phyloP scores from a whole-genome alignment of 2,329 filamentous ascomycete genomes.

The Aspergillus sp. region DNA sequence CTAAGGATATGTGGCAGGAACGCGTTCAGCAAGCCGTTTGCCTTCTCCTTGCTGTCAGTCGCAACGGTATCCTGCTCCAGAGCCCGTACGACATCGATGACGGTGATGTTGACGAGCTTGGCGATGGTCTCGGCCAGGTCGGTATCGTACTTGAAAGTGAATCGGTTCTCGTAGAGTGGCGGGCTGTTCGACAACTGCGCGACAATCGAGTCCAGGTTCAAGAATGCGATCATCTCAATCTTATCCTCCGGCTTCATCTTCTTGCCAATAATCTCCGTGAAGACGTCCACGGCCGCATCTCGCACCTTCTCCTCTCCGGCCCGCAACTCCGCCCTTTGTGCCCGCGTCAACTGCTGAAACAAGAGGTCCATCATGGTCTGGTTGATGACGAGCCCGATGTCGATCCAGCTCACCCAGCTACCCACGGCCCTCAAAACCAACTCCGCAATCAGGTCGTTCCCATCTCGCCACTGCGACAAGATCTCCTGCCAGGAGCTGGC shows the following conservation, averaged over 20 bases:
- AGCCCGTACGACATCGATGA: slow-evolving; percentile 78
- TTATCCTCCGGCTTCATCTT: slow-evolving; percentile 96
- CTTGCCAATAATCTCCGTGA: slow-evolving; percentile 93
- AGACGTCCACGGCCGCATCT: slow-evolving; percentile 84
- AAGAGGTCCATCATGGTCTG: slow-evolving; percentile 76
- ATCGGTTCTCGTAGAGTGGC: slow-evolving; percentile 66
- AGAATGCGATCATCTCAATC: slow-evolving; percentile 82
- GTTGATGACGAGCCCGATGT: slow-evolving; percentile 89
- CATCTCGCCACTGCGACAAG: slow-evolving; percentile 64
- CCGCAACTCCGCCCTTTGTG: slow-evolving; percentile 50
- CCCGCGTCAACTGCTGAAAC: slow-evolving; percentile 77
- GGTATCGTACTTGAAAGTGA: slow-evolving; percentile 82
- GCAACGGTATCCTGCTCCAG: slow-evolving; percentile 60
- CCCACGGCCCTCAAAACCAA: slow-evolving; percentile 86
- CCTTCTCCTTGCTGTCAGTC: slow-evolving; percentile 59
- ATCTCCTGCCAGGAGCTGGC: slow-evolving; percentile 88
- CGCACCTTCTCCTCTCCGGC: slow-evolving; percentile 74
- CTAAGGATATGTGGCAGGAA: slow-evolving; percentile 83
- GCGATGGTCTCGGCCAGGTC: slow-evolving; percentile 92
- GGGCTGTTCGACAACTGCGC: slow-evolving; percentile 77
- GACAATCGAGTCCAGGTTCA: slow-evolving; percentile 80
- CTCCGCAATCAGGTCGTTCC: slow-evolving; percentile 67
- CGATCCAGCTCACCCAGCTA: slow-evolving; percentile 98
- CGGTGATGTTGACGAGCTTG: slow-evolving; percentile 85
- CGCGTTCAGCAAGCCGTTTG: slow-evolving; percentile 70